Evolutionary conservation across 805 yeast genomes (phyloP).

Genomic region (Nematodospora valgi): DNA sequence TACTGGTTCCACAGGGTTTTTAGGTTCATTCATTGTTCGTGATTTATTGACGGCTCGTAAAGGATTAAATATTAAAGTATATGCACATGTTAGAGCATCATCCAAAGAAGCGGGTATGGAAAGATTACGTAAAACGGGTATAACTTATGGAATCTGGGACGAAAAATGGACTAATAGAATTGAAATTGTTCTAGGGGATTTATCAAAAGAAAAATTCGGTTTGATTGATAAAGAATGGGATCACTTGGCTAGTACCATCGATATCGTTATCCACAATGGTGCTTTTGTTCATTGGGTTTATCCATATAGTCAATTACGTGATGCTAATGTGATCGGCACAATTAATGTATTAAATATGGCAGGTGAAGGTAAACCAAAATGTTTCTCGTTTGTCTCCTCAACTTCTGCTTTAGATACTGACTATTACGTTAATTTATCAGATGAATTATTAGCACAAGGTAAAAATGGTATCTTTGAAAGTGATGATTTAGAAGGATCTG

Average conservation of each 20-base stretch:
- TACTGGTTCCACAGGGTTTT: slow-evolving; percentile 95
- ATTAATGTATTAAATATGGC: slow-evolving; percentile 78
- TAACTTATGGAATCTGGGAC: slow-evolving; percentile 80
- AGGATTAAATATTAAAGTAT: slow-evolving; percentile 51
- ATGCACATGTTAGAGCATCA: slow-evolving; percentile 89
- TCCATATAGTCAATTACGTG: slow-evolving; percentile 86
- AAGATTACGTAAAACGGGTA: slow-evolving; percentile 71
- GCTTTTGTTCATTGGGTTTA: slow-evolving; percentile 99
- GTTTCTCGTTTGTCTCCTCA: slow-evolving; percentile 88
- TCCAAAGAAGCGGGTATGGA: slow-evolving; percentile 65
- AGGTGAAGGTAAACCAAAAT: slow-evolving; percentile 76
- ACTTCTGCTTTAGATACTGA: slow-evolving; percentile 90
- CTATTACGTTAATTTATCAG: slow-evolving; percentile 75
- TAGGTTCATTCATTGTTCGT: slow-evolving; percentile 83
- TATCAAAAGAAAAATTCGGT: slow-evolving; percentile 74
- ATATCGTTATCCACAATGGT: slow-evolving; percentile 91
- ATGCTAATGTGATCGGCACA: slow-evolving; percentile 89
- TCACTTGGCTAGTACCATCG: slow-evolving; percentile 55
- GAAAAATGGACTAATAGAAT: slow-evolving; percentile 55
- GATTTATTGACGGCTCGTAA: slow-evolving; percentile 63
- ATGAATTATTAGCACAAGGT: slow-evolving; percentile 60
- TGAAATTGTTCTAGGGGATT: slow-evolving; percentile 77
- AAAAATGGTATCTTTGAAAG: slow-evolving; percentile 72
- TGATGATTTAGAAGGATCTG: slow-evolving; percentile 81
- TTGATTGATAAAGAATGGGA: slow-evolving; percentile 55